Evolutionary conservation across 768 basidiomycete species (phyloP).

Genomic region (Suillus bovinus): DNA sequence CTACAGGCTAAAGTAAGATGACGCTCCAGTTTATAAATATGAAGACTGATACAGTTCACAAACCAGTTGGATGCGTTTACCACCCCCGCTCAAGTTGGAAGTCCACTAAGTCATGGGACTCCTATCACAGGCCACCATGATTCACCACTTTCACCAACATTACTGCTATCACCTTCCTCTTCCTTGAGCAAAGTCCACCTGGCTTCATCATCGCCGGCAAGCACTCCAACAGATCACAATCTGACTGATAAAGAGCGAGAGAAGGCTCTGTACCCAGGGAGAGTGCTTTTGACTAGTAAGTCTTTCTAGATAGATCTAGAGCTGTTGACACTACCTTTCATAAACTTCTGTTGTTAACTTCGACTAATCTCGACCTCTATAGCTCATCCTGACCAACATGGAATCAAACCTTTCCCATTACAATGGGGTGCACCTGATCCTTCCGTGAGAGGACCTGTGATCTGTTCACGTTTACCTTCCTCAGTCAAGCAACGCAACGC

Average conservation of each 20-base stretch:
- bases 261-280: slow-evolving; percentile 74
- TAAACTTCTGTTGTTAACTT: slow-evolving; percentile 10
- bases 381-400: slow-evolving; percentile 92
- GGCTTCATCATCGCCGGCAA: slow-evolving; percentile 28
- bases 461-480: slow-evolving; percentile 81
- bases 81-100: slow-evolving; percentile 23
- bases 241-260: slow-evolving; percentile 64
- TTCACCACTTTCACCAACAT: slow-evolving; percentile 25
- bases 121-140: slow-evolving; percentile 27
- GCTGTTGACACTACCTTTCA: slow-evolving; percentile 8
- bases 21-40: not conserved
- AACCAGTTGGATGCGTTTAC: slow-evolving; percentile 53
- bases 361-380: slow-evolving; percentile 9
- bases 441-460: slow-evolving; percentile 74
- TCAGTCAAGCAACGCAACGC: slow-evolving; percentile 92
- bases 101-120: slow-evolving; percentile 27
- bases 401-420: slow-evolving; percentile 77
- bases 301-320: slow-evolving; percentile 16
- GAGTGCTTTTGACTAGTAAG: slow-evolving; percentile 84
- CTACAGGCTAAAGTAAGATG: slow-evolving; percentile 72
- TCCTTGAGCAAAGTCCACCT: slow-evolving; percentile 26
- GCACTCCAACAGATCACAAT: slow-evolving; percentile 19
- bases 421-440: slow-evolving; percentile 78
- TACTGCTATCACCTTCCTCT: slow-evolving; percentile 32
- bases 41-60: slow-evolving; percentile 8